These are phyloP conservation scores for Geotrichum bryndzae DNA, from an alignment of 1,139 yeast species.

Conservation along the genomic window DNA sequence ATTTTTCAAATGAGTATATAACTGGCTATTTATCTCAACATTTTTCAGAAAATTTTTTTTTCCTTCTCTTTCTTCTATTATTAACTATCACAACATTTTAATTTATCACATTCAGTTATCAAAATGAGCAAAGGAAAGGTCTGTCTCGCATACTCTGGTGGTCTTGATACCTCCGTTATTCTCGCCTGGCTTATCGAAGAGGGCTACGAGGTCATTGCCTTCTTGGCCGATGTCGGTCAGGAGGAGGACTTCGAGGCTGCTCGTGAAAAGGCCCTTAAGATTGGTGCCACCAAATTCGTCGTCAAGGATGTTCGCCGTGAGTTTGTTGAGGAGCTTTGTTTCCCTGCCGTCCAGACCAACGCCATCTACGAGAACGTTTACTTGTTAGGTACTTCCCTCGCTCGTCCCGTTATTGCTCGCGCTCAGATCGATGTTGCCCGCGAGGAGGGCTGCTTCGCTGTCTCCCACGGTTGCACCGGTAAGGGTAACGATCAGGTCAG, in stretches of 20 bases:
- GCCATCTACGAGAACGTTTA: slow-evolving; percentile 97
- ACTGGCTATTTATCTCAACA: not conserved
- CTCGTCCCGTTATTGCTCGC: slow-evolving; percentile 97
- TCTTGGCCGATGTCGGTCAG: slow-evolving; percentile 96
- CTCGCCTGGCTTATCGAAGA: slow-evolving; percentile 96
- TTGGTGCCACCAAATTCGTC: slow-evolving; percentile 95
- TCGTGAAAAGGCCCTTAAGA: slow-evolving; percentile 88
- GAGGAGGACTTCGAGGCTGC: slow-evolving; percentile 99
- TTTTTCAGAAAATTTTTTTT: slow-evolving; percentile 1
- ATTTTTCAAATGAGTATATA: slow-evolving; percentile 1
- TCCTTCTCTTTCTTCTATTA: not conserved
- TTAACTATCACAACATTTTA: not conserved
- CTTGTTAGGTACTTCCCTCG: slow-evolving; percentile 91
- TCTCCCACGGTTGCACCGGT: slow-evolving; percentile 98
- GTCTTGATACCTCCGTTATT: slow-evolving; percentile 95
- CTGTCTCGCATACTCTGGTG: slow-evolving; percentile 98
- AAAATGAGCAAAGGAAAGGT: slow-evolving; percentile 93
- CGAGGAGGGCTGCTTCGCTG: slow-evolving; percentile 96
- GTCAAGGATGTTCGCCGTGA: slow-evolving; percentile 92
- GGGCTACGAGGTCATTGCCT: slow-evolving; percentile 97
- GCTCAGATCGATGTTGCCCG: slow-evolving; percentile 97
- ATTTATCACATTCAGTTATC: not conserved
- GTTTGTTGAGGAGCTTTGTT: slow-evolving; percentile 85
- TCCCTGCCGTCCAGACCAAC: slow-evolving; percentile 95
- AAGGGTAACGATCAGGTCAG: slow-evolving; percentile 99